phyloP scores from a whole-genome alignment of 176 grass and related monocot species.

The Guadua angustifolia region DNA sequence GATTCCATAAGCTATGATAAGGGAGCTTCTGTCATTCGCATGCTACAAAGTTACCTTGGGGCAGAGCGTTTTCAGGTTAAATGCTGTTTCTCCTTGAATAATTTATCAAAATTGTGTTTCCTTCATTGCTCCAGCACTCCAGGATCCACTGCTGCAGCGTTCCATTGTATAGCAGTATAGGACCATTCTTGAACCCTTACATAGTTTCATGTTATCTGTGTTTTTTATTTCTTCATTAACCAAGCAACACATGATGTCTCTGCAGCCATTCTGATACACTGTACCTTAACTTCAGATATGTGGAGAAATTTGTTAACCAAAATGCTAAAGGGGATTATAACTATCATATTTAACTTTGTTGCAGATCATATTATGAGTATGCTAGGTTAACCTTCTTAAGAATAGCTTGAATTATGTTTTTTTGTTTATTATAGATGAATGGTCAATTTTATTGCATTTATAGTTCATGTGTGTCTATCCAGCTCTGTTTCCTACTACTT shows the following conservation, averaged over 20 bases:
- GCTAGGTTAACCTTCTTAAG: background rate
- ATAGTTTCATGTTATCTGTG: slow-evolving; percentile 3
- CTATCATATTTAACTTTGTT: slow-evolving; percentile 21
- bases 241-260: background rate
- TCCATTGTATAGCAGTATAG: slow-evolving; percentile 7
- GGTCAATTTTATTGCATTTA: background rate
- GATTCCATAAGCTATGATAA: slow-evolving; percentile 95
- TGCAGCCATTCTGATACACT: slow-evolving; percentile 21
- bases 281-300: slow-evolving; percentile 12
- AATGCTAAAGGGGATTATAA: background rate
- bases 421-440: slow-evolving; percentile 15
- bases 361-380: background rate
- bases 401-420: slow-evolving; percentile 13
- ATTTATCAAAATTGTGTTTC: slow-evolving; percentile 27
- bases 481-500: slow-evolving; percentile 2
- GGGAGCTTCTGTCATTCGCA: slow-evolving; percentile 83
- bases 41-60: slow-evolving; percentile 90
- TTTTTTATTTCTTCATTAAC: slow-evolving; percentile 17
- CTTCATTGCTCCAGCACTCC: slow-evolving; percentile 25
- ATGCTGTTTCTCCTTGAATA: slow-evolving; percentile 26
- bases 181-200: slow-evolving; percentile 2
- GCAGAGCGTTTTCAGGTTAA: slow-evolving; percentile 77
- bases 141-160: slow-evolving; percentile 17
- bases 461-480: background rate
- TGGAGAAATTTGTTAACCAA: background rate